Evolutionary conservation across 2,329 filamentous ascomycete species (phyloP).

Genomic region (Colletotrichum agaves): DNA sequence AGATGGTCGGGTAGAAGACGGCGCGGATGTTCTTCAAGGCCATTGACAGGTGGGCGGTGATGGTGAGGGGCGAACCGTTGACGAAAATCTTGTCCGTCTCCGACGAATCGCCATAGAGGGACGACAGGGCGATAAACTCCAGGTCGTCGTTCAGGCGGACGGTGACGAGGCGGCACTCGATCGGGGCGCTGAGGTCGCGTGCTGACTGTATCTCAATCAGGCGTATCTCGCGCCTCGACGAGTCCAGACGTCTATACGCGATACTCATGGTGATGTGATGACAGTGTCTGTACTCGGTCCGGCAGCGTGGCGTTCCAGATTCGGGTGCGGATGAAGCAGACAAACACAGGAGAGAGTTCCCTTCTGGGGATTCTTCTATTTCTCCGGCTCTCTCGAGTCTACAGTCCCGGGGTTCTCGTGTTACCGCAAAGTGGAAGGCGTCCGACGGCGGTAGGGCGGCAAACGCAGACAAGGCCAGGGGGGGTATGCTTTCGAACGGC

Average conservation of each 20-base stretch:
- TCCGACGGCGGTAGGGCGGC: constrained; percentile 13
- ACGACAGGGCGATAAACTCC: constrained; percentile 46
- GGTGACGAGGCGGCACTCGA: constrained; percentile 49
- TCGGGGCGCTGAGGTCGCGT: constrained; percentile 42
- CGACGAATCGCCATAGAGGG: constrained; percentile 44
- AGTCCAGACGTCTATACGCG: constrained; percentile 39
- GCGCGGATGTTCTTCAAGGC: constrained; percentile 47
- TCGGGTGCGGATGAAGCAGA: background rate
- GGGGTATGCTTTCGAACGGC: constrained; percentile 24
- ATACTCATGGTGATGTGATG: constrained; percentile 14
- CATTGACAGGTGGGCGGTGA: constrained; percentile 45
- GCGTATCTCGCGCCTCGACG: constrained; percentile 44
- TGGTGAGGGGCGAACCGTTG: constrained; percentile 41
- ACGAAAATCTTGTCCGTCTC: constrained; percentile 45
- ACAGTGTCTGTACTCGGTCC: background rate
- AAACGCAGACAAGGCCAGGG: constrained; percentile 11
- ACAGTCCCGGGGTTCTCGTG: background rate
- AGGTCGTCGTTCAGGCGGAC: constrained; percentile 41
- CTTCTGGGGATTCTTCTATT: background rate
- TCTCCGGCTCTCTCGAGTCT: background rate
- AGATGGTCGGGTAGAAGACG: constrained; percentile 46
- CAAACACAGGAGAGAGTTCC: constrained; percentile 1
- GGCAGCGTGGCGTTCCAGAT: background rate
- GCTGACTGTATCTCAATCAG: constrained; percentile 47
- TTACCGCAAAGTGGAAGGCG: background rate